These are phyloP conservation scores for Funneliformis mosseae DNA, from an alignment of 192 early-diverging fungal species.

Conservation along the genomic window DNA sequence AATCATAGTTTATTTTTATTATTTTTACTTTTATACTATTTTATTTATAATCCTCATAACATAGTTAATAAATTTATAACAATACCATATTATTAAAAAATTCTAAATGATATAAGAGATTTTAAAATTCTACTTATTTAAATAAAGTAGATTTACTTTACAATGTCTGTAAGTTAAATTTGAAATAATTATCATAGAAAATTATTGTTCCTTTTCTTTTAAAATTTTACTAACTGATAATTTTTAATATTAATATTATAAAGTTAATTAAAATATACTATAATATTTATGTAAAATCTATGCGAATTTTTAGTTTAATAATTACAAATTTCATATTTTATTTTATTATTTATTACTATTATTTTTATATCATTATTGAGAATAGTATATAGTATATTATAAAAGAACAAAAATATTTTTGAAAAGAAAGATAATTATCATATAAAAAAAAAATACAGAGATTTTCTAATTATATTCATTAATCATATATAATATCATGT, in stretches of 20 bases:
- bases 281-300: background rate
- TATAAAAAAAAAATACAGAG: no score
- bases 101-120: no score
- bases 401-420: no score
- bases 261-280: background rate
- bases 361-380: background rate
- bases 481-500: no score
- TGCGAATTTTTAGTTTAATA: background rate
- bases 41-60: no score
- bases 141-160: constrained; percentile 6
- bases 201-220: background rate
- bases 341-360: background rate
- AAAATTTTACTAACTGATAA: background rate
- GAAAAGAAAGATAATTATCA: no score
- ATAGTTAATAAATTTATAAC: no score
- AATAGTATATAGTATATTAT: no score
- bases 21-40: no score
- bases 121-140: background rate
- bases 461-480: no score
- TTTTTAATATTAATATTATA: background rate
- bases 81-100: no score
- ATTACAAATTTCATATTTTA: background rate
- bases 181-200: background rate
- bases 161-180: background rate
- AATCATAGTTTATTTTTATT: no score